These are phyloP conservation scores for Wickerhamomyces bisporus DNA, from an alignment of 805 yeast genomes.

Conservation along the genomic window DNA sequence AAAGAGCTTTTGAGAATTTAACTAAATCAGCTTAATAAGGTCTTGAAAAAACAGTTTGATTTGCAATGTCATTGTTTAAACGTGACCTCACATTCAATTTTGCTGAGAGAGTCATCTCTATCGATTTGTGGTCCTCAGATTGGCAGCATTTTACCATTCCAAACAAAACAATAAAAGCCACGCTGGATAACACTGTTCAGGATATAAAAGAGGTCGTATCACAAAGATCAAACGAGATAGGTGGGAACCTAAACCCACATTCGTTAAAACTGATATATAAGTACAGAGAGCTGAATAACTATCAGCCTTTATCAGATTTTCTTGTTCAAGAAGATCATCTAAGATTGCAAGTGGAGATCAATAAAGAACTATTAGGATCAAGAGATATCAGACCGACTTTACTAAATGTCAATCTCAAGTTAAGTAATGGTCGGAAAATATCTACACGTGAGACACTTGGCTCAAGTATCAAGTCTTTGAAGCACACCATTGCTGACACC, in stretches of 20 bases:
- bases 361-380: constrained; percentile 5
- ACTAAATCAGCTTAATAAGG: too few relatives aligned
- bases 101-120: constrained; percentile 5
- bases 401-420: constrained; percentile 14
- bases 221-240: constrained; percentile 11
- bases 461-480: constrained; percentile 11
- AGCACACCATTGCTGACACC: constrained; percentile 13
- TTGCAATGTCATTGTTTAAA: not conserved
- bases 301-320: constrained; percentile 14
- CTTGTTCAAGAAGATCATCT: constrained; percentile 9
- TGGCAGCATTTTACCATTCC: constrained; percentile 8
- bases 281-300: constrained; percentile 9
- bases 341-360: constrained; percentile 18
- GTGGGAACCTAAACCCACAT: constrained; percentile 15
- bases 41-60: too few relatives aligned
- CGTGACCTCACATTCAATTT: constrained; percentile 19
- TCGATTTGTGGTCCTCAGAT: constrained; percentile 21
- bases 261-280: constrained; percentile 10
- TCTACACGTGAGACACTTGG: constrained; percentile 11
- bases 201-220: constrained; percentile 21
- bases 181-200: constrained; percentile 21
- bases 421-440: constrained; percentile 16
- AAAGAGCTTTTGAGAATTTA: too few relatives aligned
- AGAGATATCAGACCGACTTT: constrained; percentile 9
- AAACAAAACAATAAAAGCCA: constrained; percentile 17